Evolutionary conservation across 441 rosid genomes (phyloP).

Genomic region (Erodium chrysanthum): DNA sequence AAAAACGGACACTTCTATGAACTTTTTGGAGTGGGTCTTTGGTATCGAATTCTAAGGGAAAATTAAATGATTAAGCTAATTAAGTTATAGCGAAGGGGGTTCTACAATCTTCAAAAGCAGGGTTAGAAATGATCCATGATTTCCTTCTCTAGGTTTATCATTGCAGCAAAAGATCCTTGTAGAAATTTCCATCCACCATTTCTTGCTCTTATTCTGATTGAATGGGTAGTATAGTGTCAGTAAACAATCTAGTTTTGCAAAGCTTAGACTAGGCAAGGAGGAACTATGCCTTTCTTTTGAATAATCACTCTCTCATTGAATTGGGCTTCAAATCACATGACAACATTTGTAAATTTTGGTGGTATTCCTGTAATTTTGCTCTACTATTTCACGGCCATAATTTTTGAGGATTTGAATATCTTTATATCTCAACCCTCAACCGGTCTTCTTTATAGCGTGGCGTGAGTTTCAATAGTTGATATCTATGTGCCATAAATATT

Average conservation of each 20-base stretch:
- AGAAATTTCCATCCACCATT: background rate
- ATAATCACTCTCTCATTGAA: background rate
- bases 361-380: background rate
- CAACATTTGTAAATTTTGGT: background rate
- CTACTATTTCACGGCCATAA: background rate
- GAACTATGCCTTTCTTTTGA: background rate
- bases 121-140: background rate
- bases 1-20: background rate
- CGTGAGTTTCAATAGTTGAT: constrained; percentile 1
- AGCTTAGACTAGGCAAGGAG: too few relatives aligned
- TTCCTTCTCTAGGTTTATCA: background rate
- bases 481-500: background rate
- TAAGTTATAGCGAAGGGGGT: background rate
- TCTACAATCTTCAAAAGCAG: background rate
- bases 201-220: background rate
- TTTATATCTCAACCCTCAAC: background rate
- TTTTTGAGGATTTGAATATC: background rate
- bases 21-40: background rate
- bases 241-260: background rate
- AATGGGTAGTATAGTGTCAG: background rate
- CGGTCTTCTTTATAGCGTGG: background rate
- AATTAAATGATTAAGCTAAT: background rate
- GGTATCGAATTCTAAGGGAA: background rate
- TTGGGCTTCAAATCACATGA: background rate
- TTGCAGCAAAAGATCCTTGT: background rate